phyloP scores from a whole-genome alignment of 768 basidiomycete genomes.

The Termitomyces sp. region DNA sequence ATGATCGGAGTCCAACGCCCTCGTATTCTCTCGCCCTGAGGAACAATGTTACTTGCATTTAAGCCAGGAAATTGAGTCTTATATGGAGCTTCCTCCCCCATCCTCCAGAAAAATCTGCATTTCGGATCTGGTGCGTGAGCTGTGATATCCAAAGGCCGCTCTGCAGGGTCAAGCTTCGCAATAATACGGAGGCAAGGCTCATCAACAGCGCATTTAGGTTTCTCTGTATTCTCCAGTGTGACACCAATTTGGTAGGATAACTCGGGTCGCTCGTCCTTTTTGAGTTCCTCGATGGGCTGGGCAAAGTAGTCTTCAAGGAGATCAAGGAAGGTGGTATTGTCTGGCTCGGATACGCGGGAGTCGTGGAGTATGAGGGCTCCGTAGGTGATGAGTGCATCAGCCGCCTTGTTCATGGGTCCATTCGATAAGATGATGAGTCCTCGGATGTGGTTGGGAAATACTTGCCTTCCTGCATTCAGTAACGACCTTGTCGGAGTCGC shows the following conservation, averaged over 20 bases:
- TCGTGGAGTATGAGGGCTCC: slow-evolving; percentile 87
- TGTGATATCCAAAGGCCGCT: slow-evolving; percentile 81
- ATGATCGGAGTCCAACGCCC: slow-evolving; percentile 66
- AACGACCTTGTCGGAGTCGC: slow-evolving; percentile 38
- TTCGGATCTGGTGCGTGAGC: slow-evolving; percentile 88
- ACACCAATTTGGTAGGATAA: slow-evolving; percentile 90
- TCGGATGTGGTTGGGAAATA: background rate
- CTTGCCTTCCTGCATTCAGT: slow-evolving; percentile 65
- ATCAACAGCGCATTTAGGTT: slow-evolving; percentile 78
- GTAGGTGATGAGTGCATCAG: slow-evolving; percentile 74
- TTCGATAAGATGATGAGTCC: background rate
- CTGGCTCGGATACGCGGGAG: slow-evolving; percentile 74
- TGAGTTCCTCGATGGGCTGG: slow-evolving; percentile 55
- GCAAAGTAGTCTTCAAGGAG: slow-evolving; percentile 92
- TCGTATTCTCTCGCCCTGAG: slow-evolving; percentile 50
- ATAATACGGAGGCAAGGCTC: slow-evolving; percentile 82
- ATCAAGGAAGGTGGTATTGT: slow-evolving; percentile 81
- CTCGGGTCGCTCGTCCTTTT: slow-evolving; percentile 79
- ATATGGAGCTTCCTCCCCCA: slow-evolving; percentile 71
- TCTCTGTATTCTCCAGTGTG: slow-evolving; percentile 95
- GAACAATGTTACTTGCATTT: slow-evolving; percentile 80
- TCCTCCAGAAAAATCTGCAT: slow-evolving; percentile 90
- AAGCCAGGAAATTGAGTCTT: slow-evolving; percentile 70
- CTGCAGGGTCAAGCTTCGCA: slow-evolving; percentile 61
- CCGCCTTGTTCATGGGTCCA: slow-evolving; percentile 43